Evolutionary conservation across 192 early-diverging fungal genomes (phyloP).

Genomic region (Funneliformis geosporum): DNA sequence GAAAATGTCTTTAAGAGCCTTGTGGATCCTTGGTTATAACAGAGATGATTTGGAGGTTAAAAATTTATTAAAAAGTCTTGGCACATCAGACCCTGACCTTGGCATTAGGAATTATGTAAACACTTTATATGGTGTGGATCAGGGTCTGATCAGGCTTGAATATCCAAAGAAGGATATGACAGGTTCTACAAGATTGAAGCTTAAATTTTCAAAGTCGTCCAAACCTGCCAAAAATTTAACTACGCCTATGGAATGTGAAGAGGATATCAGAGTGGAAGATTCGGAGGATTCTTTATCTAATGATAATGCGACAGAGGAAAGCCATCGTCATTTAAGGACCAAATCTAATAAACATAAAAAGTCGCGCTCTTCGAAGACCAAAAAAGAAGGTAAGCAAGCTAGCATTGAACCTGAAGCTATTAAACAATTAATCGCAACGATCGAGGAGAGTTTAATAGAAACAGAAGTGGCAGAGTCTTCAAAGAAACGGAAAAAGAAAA

Average conservation of each 20-base stretch:
- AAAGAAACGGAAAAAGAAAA: constrained; percentile 1
- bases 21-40: neutral
- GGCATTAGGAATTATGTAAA: neutral
- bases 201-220: neutral
- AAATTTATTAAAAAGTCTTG: neutral
- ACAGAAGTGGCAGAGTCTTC: neutral
- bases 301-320: neutral
- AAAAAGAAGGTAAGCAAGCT: neutral
- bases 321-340: neutral
- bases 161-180: neutral
- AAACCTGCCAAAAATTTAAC: neutral
- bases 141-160: neutral
- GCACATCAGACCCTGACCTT: neutral
- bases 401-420: neutral
- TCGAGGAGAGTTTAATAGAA: neutral
- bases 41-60: neutral
- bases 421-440: neutral
- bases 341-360: neutral
- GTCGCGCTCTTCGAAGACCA: neutral
- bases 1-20: neutral
- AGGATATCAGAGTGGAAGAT: neutral
- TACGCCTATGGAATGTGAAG: neutral
- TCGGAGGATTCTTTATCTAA: neutral
- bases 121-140: neutral
- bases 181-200: neutral